These are phyloP conservation scores for Lachancea quebecensis DNA, from an alignment of 805 yeast species.

Conservation along the genomic window DNA sequence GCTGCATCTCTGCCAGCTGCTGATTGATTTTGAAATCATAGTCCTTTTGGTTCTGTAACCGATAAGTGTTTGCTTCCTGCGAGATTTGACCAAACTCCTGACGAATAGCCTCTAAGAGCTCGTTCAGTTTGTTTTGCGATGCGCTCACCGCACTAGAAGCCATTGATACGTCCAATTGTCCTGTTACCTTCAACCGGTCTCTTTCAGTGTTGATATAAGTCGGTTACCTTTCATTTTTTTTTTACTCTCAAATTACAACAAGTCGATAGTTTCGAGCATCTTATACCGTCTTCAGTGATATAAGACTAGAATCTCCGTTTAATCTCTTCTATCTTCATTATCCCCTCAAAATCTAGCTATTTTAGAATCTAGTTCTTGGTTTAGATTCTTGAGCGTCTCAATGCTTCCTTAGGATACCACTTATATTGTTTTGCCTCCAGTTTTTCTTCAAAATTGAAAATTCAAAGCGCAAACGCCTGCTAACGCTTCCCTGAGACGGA, in stretches of 20 bases:
- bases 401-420: too few species aligned
- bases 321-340: too few species aligned
- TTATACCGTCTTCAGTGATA: too few species aligned
- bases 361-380: too few species aligned
- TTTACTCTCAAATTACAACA: neutral
- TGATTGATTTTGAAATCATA: constrained; percentile 84
- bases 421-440: too few species aligned
- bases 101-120: constrained; percentile 84
- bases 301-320: too few species aligned
- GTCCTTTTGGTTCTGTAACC: constrained; percentile 82
- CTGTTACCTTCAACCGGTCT: neutral
- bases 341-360: too few species aligned
- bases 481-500: neutral
- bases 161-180: constrained; percentile 2
- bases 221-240: neutral
- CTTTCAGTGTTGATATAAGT: neutral
- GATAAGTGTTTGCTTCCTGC: constrained; percentile 76
- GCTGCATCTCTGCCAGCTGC: constrained; percentile 89
- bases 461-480: too few species aligned
- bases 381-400: too few species aligned
- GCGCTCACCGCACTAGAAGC: constrained; percentile 19
- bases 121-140: constrained; percentile 46
- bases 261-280: neutral
- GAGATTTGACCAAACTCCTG: constrained; percentile 82
- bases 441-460: too few species aligned